Evolutionary conservation across 345 rosid genomes (phyloP).

Genomic region (Ceriops decandra): DNA sequence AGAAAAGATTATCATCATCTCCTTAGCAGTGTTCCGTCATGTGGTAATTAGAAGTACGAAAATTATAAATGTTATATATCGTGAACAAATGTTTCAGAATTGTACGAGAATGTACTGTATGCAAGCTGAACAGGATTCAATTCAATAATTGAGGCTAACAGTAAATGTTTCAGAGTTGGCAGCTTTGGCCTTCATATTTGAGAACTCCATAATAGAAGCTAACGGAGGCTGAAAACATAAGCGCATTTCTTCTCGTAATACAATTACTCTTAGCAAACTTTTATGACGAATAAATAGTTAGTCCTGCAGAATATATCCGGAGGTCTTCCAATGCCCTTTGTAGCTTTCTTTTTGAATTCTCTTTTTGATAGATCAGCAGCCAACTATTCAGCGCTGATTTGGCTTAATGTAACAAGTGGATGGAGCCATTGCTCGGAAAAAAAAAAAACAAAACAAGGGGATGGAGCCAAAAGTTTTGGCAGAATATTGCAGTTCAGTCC

Average conservation of each 20-base stretch:
- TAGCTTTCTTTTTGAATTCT: conserved; percentile 5
- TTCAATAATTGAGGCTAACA: conserved; percentile 18
- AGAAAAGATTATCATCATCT: neutral
- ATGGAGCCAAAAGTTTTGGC: neutral
- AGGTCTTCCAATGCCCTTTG: neutral
- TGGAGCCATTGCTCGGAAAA: neutral
- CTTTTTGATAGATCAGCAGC: neutral
- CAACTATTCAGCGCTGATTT: conserved; percentile 3
- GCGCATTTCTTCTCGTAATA: too few relatives aligned
- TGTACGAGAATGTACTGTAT: neutral
- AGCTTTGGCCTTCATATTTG: conserved; percentile 1
- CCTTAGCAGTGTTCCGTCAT: neutral
- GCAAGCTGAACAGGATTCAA: conserved; percentile 6
- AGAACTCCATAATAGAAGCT: conserved; percentile 7
- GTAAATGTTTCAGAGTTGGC: neutral
- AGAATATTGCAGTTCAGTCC: conserved; percentile 1
- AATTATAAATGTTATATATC: too few relatives aligned
- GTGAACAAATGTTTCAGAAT: neutral
- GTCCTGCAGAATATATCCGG: neutral
- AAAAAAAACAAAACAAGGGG: neutral
- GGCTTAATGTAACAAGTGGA: neutral
- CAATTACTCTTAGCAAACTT: too few relatives aligned
- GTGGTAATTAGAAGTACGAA: too few relatives aligned
- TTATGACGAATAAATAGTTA: too few relatives aligned
- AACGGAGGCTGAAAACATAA: neutral